phyloP scores from a whole-genome alignment of 202 grass and related monocot genomes.

The Musa balbisiana region DNA sequence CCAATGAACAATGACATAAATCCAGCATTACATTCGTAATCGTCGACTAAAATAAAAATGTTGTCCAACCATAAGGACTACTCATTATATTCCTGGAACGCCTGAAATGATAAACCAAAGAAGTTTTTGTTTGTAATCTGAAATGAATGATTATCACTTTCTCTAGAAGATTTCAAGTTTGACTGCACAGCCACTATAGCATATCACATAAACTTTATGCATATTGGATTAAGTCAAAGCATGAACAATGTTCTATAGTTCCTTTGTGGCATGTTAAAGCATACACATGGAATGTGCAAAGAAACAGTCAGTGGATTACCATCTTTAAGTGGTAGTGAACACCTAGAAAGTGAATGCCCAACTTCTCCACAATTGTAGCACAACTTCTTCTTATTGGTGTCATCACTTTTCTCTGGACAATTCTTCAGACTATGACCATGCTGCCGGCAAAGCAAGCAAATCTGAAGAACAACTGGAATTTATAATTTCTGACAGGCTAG shows the following conservation, averaged over 20 bases:
- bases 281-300: neutral
- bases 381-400: slow-evolving; percentile 47
- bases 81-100: neutral
- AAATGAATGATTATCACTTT: no score
- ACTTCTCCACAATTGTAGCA: slow-evolving; percentile 89
- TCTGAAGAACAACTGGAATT: slow-evolving; percentile 32
- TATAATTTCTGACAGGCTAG: slow-evolving; percentile 9
- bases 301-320: slow-evolving; percentile 30
- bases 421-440: slow-evolving; percentile 74
- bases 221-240: neutral
- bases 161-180: no score
- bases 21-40: neutral
- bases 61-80: neutral
- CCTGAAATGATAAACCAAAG: neutral
- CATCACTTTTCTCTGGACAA: slow-evolving; percentile 65
- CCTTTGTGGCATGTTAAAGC: neutral
- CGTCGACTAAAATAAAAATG: neutral
- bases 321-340: slow-evolving; percentile 61
- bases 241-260: neutral
- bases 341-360: slow-evolving; percentile 78
- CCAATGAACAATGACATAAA: neutral
- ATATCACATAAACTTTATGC: neutral
- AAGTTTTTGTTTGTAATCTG: neutral
- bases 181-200: neutral
- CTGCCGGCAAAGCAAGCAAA: slow-evolving; percentile 82